Evolutionary conservation across 75 land plant species (phyloP), one percentile per base, ranked within the genome.

Genomic region (Pseudotsuga menziesii): DNA sequence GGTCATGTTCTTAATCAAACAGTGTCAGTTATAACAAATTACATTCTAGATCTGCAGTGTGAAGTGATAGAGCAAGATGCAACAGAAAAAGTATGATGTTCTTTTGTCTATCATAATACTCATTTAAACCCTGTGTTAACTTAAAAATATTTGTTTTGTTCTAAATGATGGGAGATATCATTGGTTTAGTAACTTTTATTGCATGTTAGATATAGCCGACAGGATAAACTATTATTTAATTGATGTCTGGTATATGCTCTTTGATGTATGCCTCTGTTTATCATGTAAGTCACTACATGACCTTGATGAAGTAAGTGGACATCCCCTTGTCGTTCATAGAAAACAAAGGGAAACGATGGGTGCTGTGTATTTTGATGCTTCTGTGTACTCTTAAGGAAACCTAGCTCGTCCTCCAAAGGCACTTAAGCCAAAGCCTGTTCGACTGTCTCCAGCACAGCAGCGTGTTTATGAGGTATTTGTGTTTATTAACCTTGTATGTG

Each of bases 1-100:
- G 80, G 60, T 70, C 93, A 90, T 25, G 83, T 86, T 22, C 86
- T 92, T 25, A 95, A 97, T 23, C 89, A 92, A 81, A 89, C 93
- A 20, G 88, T 94, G 22, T 88, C 82, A 23, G 82, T 89, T 78
- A 85, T 89, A 29, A 94, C 91, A 7, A 94, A 91, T 87, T 98
- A 94, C 75, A 96, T 94, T 82, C 91, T 97, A 58, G 99, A 97
- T 83, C 77, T 94, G 78, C 95, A 91, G 3, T 97, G 98, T 85
- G 99, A 93, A 67, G 82, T 91, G 0, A 92, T 97, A 84, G 99
- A 97, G 78, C 86, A 91, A 74, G 91, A 91, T 73, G 98, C 99
- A 25, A 88, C 99, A 6, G 91, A 94, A 73, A 94, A 91, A 93
- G 99, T 96, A 55, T 14, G 64, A 20, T 16, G 17, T 17, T 63